Evolutionary conservation across 129 eudicot genomes (phyloP), one percentile per base, ranked within the genome.

Genomic region (Tanacetum coccineum): DNA sequence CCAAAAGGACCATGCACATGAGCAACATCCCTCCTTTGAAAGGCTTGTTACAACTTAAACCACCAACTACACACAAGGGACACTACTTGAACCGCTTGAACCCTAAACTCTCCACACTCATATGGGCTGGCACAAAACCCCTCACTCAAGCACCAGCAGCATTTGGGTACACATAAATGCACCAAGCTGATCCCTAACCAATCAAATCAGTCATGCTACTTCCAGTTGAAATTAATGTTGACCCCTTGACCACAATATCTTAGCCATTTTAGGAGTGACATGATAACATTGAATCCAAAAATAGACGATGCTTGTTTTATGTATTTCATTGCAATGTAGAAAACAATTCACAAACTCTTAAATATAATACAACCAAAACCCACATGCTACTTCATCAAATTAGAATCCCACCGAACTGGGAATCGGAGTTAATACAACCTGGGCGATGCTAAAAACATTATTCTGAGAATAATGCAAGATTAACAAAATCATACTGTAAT

Each of bases 1-100:
- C 20, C 70, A 46, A 73, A 73, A 73, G 50, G 59, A 64, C 78
- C 64, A 13, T 55, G 71, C 71, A 73, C 69, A 66, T 64, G 71
- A 73, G 36, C 8, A 46, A 9, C 76, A 65, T 65, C 40, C 19
- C 4, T 22, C 22, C 17, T 17, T n/a, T 26, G 4, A 54, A 39
- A 28, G 32, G 36, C 6, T 53, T 54, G 73, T 68, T n/a, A 68
- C 58, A 53, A 13, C 53, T n/a, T 6, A 48, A 48, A 48, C 53
- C 53, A 48, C 51, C 51, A 13, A 11, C n/a, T n/a, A n/a, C n/a
- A n/a, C 14, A 48, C 48, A 48, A 2, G 17, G 53, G 3, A 13
- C 14, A n/a, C 53, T 10, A 46, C 51, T 46, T n/a, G n/a, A 45
- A 50, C 62, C 60, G n/a, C 4, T 62, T n/a, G n/a, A 22, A 44